Conservation (phyloP, 1,139 yeast genomes). For the Pichia sp. region DNA sequence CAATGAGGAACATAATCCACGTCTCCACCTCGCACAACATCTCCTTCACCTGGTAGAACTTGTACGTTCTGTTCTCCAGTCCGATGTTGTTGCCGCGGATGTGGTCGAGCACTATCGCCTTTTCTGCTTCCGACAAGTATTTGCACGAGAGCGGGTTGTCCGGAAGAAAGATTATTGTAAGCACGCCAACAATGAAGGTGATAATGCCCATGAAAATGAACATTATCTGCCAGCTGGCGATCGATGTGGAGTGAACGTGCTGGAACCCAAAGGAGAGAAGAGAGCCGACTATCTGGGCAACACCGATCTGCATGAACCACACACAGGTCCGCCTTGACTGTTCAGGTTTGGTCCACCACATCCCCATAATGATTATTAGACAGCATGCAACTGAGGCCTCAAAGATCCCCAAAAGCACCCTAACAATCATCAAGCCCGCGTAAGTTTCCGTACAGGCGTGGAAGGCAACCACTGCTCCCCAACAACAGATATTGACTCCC, state of each 20-base stretch:
- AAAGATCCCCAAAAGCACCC: slow-evolving; percentile 18
- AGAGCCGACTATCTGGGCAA: slow-evolving; percentile 41
- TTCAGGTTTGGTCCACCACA: slow-evolving; percentile 42
- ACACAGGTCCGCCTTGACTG: slow-evolving; percentile 38
- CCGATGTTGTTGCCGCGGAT: slow-evolving; percentile 38
- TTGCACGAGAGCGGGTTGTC: slow-evolving; percentile 19
- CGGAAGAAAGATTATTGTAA: slow-evolving; percentile 11
- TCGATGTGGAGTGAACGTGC: slow-evolving; percentile 30
- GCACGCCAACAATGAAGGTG: slow-evolving; percentile 23
- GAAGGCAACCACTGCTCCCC: slow-evolving; percentile 17
- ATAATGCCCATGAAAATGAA: slow-evolving; percentile 25
- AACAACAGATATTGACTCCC: slow-evolving; percentile 12
- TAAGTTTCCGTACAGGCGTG: slow-evolving; percentile 20
- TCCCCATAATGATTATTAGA: slow-evolving; percentile 26
- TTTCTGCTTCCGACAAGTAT: slow-evolving; percentile 31
- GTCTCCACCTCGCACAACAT: slow-evolving; percentile 19
- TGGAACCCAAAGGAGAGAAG: slow-evolving; percentile 41
- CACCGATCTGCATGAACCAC: slow-evolving; percentile 41
- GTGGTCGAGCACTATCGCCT: slow-evolving; percentile 25
- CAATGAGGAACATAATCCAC: slow-evolving; percentile 28
- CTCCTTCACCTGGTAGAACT: slow-evolving; percentile 20
- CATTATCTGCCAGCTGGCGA: slow-evolving; percentile 25
- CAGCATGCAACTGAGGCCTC: slow-evolving; percentile 17
- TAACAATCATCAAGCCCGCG: slow-evolving; percentile 14
- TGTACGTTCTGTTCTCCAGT: slow-evolving; percentile 36